These are phyloP conservation scores for Irpex sp. DNA, from an alignment of 1,284 basidiomycete genomes.

Conservation along the genomic window DNA sequence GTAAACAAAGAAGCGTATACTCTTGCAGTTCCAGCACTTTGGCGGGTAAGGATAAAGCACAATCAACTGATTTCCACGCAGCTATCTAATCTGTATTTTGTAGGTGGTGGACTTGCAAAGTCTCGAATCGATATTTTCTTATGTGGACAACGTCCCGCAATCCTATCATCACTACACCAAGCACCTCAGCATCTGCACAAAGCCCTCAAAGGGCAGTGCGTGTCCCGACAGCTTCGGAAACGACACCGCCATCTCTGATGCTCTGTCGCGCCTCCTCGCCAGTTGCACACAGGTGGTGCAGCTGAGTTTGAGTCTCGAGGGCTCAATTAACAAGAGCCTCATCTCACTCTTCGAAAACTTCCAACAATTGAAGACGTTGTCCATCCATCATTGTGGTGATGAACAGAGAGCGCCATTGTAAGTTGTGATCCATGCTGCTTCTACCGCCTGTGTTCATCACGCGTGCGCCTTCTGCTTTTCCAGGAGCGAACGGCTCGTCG, in stretches of 20 bases:
- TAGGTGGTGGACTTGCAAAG: conserved; percentile 44
- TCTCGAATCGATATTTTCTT: conserved; percentile 42
- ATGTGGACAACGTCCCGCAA: conserved; percentile 54
- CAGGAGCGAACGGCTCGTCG: conserved; percentile 69
- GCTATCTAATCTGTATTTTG: neutral
- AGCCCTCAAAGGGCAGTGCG: conserved; percentile 19
- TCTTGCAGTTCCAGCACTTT: conserved; percentile 54
- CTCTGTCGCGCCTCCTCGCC: conserved; percentile 46
- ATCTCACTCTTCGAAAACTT: conserved; percentile 53
- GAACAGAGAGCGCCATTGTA: conserved; percentile 57
- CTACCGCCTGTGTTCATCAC: conserved; percentile 11
- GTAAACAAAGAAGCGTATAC: conserved; percentile 46
- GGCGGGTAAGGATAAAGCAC: conserved; percentile 38
- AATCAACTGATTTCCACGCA: neutral
- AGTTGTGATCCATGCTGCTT: conserved; percentile 25
- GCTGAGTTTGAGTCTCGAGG: conserved; percentile 50
- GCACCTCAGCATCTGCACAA: conserved; percentile 51
- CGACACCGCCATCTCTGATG: conserved; percentile 33
- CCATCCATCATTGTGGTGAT: conserved; percentile 50
- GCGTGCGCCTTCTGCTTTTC: neutral
- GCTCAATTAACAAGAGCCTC: conserved; percentile 46
- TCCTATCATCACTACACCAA: conserved; percentile 51
- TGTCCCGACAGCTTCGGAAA: conserved; percentile 4
- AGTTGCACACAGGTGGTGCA: conserved; percentile 44
- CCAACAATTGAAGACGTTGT: conserved; percentile 40